These are phyloP conservation scores for Fusarium chuoi DNA, from an alignment of 2,329 filamentous ascomycete genomes.

Conservation along the genomic window DNA sequence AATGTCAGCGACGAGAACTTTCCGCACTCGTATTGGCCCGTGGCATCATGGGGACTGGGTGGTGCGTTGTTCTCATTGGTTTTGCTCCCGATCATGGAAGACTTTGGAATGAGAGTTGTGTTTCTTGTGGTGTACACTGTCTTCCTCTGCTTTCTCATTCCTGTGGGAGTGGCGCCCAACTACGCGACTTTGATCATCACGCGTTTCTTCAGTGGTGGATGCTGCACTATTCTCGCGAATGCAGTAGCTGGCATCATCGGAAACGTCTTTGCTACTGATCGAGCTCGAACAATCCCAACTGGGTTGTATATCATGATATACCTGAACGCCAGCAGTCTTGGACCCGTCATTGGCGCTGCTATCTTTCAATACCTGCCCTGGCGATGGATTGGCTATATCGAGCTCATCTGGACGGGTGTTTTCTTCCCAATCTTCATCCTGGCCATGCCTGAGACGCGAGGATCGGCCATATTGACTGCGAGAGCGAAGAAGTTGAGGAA, in stretches of 20 bases:
- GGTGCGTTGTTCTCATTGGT: constrained; percentile 21
- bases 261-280: constrained; percentile 9
- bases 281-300: constrained; percentile 9
- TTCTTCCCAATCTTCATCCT: constrained; percentile 29
- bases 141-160: constrained; percentile 19
- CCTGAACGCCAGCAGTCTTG: constrained; percentile 17
- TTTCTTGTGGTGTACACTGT: constrained; percentile 13
- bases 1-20: constrained; percentile 16
- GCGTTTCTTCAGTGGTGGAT: constrained; percentile 19
- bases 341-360: constrained; percentile 18
- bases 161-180: constrained; percentile 11
- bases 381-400: constrained; percentile 30
- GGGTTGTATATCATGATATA: constrained; percentile 29
- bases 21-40: constrained; percentile 29
- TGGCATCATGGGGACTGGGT: constrained; percentile 19
- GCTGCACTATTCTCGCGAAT: constrained; percentile 14
- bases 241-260: constrained; percentile 12
- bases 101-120: constrained; percentile 23
- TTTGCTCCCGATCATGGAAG: constrained; percentile 23
- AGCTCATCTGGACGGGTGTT: constrained; percentile 25
- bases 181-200: constrained; percentile 24
- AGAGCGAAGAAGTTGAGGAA: constrained; percentile 7
- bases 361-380: constrained; percentile 19
- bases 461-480: neutral
- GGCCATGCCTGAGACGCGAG: constrained; percentile 24